These are phyloP conservation scores for Haematococcus sp. DNA, from an alignment of 139 green algal genomes.

Conservation along the genomic window DNA sequence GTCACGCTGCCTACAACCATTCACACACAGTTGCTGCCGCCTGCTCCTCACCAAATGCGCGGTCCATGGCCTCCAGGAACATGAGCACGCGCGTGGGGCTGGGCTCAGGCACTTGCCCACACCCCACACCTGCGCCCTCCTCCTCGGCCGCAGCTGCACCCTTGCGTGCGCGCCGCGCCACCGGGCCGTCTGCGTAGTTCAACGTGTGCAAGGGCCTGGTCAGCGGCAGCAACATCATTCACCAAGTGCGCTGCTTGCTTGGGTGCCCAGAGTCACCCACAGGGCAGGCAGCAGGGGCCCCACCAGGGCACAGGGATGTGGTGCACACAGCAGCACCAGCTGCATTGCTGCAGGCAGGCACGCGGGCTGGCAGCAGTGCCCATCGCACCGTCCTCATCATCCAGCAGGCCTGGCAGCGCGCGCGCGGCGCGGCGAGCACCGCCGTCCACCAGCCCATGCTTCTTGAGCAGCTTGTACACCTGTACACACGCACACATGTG, in stretches of 20 bases:
- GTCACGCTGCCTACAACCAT: too few relatives aligned
- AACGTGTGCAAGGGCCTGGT: not conserved
- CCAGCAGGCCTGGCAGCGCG: not conserved
- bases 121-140: not conserved
- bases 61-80: slow-evolving; percentile 34
- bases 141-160: not conserved
- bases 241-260: too few relatives aligned
- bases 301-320: too few relatives aligned
- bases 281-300: too few relatives aligned
- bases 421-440: not conserved
- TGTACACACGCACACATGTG: not conserved
- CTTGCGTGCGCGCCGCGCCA: not conserved
- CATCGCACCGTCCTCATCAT: too few relatives aligned
- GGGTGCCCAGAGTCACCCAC: too few relatives aligned
- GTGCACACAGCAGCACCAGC: too few relatives aligned
- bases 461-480: slow-evolving; percentile 30
- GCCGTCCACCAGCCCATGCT: slow-evolving; percentile 37
- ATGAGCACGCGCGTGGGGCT: slow-evolving; percentile 22
- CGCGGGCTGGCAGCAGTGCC: too few relatives aligned
- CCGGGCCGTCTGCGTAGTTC: not conserved
- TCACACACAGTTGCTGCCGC: not conserved
- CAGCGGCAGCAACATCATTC: too few relatives aligned
- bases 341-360: too few relatives aligned
- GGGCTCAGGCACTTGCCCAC: slow-evolving; percentile 24
- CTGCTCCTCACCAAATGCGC: slow-evolving; percentile 10